Evolutionary conservation across 192 early-diverging fungal species (phyloP).

Genomic region (Rhizophlyctis rosea): DNA sequence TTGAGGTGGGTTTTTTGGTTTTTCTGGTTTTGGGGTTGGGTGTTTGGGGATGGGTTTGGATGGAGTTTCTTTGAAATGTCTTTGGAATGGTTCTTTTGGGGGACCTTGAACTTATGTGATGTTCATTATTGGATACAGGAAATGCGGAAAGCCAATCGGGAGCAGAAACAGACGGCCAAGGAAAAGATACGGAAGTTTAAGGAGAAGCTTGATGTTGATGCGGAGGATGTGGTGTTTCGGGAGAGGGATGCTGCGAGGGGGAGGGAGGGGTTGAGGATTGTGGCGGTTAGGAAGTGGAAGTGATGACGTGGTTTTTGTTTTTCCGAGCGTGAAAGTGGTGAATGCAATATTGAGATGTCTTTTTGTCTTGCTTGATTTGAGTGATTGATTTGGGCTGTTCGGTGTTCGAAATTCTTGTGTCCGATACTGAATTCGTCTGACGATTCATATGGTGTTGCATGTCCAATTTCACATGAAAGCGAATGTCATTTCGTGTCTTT

Average conservation of each 20-base stretch:
- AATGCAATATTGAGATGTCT: too few relatives aligned
- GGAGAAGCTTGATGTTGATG: constrained; percentile 24
- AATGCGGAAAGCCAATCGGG: constrained; percentile 8
- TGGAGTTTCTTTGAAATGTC: background rate
- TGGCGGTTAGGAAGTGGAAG: too few relatives aligned
- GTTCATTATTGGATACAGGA: constrained; percentile 8
- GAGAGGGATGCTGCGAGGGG: constrained; percentile 14
- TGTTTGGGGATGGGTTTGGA: background rate
- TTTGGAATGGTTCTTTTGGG: background rate
- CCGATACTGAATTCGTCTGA: too few relatives aligned
- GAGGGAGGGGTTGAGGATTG: background rate
- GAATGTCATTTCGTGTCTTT: too few relatives aligned
- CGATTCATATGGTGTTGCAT: too few relatives aligned
- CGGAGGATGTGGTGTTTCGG: constrained; percentile 9
- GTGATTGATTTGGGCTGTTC: too few relatives aligned
- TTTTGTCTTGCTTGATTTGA: too few relatives aligned
- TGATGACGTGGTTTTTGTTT: too few relatives aligned
- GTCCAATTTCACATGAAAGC: too few relatives aligned
- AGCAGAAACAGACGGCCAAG: constrained; percentile 21
- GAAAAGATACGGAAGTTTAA: constrained; percentile 6
- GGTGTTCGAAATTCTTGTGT: too few relatives aligned
- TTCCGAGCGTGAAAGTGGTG: too few relatives aligned
- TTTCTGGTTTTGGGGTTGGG: too few relatives aligned
- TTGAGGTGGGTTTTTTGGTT: constrained; percentile 10
- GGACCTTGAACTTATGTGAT: background rate